Evolutionary conservation across 495 filamentous ascomycete genomes (phyloP).

Genomic region (Penicillium fimorum): DNA sequence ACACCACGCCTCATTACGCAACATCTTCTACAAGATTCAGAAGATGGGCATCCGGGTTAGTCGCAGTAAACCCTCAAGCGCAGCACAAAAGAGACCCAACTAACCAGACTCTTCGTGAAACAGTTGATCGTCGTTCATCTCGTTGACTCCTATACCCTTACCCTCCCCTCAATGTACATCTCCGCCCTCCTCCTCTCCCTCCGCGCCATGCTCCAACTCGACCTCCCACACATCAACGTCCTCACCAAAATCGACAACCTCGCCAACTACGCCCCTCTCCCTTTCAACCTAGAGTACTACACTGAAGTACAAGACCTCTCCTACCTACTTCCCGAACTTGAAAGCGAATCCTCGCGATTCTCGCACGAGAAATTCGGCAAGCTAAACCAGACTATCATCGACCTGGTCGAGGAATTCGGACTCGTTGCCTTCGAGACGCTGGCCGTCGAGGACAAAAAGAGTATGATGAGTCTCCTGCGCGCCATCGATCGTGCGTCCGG

Average conservation of each 20-base stretch:
- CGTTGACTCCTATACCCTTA: slow-evolving; percentile 87
- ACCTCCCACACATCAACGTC: slow-evolving; percentile 91
- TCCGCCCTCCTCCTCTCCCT: slow-evolving; percentile 89
- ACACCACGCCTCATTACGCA: slow-evolving; percentile 84
- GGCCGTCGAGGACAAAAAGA: slow-evolving; percentile 92
- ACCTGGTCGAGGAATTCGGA: slow-evolving; percentile 82
- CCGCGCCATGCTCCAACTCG: slow-evolving; percentile 95
- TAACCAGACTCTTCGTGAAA: slow-evolving; percentile 12
- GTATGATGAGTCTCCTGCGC: slow-evolving; percentile 86
- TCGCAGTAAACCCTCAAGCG: background rate
- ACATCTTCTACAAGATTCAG: slow-evolving; percentile 84
- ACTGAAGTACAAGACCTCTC: slow-evolving; percentile 94
- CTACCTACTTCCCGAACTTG: slow-evolving; percentile 77
- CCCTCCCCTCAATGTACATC: slow-evolving; percentile 89
- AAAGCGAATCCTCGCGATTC: slow-evolving; percentile 55
- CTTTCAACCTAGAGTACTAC: slow-evolving; percentile 94
- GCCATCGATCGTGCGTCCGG: slow-evolving; percentile 88
- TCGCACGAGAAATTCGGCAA: slow-evolving; percentile 71
- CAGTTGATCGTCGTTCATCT: slow-evolving; percentile 90
- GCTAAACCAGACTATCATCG: slow-evolving; percentile 81
- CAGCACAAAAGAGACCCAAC: background rate
- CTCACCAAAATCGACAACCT: slow-evolving; percentile 97
- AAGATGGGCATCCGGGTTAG: slow-evolving; percentile 90
- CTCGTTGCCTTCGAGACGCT: slow-evolving; percentile 90
- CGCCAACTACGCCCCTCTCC: slow-evolving; percentile 70